Evolutionary conservation across 2,329 filamentous ascomycete species (phyloP).

Genomic region (Coccinonectria pachysandricola): DNA sequence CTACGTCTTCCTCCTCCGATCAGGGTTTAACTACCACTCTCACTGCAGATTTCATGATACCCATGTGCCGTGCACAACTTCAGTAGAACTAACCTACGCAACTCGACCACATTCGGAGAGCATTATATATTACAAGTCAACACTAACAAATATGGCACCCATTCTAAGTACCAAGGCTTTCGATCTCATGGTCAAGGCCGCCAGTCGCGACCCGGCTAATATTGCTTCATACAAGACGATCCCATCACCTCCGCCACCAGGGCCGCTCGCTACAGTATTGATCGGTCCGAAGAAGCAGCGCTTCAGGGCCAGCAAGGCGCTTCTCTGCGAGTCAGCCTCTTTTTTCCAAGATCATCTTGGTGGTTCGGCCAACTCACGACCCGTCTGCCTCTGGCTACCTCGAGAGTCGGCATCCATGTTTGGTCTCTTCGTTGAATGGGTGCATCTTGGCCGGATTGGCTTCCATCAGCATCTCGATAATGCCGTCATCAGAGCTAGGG

Average conservation of each 20-base stretch:
- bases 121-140: too few species aligned
- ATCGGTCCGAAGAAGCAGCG: conserved; percentile 31
- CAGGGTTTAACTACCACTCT: too few species aligned
- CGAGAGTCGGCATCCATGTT: conserved; percentile 42
- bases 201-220: conserved; percentile 5
- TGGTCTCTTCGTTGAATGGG: conserved; percentile 42
- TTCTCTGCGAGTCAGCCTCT: conserved; percentile 35
- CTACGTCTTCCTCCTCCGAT: too few species aligned
- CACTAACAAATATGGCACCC: conserved; percentile 11
- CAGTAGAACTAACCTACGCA: too few species aligned
- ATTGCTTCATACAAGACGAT: conserved; percentile 13
- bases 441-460: conserved; percentile 30
- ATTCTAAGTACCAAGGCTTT: conserved; percentile 14
- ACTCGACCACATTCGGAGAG: too few species aligned
- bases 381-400: conserved; percentile 30
- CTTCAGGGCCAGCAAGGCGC: conserved; percentile 33
- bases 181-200: conserved; percentile 12
- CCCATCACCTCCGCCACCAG: conserved; percentile 13
- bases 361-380: conserved; percentile 17
- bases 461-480: conserved; percentile 36
- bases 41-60: conserved; percentile 2
- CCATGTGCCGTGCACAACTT: conserved; percentile 4
- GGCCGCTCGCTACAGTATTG: conserved; percentile 26
- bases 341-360: conserved; percentile 40
- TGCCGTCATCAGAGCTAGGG: conserved; percentile 23